Conservation (phyloP, 1,139 yeast species). For the Yarrowia galli region DNA sequence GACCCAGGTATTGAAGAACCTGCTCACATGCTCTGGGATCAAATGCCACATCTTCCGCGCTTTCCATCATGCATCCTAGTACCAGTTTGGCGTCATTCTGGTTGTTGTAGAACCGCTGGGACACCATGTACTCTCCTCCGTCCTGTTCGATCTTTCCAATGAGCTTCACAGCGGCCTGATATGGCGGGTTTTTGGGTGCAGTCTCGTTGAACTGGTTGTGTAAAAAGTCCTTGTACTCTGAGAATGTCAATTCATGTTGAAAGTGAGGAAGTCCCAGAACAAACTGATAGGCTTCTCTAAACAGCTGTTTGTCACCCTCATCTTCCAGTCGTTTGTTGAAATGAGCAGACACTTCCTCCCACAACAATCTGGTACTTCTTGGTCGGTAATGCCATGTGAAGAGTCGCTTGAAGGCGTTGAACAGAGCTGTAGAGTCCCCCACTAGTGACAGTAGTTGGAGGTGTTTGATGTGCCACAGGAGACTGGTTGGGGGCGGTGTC, state of each 20-base stretch:
- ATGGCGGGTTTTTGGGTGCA: constrained; percentile 2
- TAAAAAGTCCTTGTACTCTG: constrained; percentile 27
- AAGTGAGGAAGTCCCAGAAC: constrained; percentile 19
- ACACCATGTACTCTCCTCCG: constrained; percentile 23
- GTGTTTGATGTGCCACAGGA: constrained; percentile 23
- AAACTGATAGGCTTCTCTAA: background rate
- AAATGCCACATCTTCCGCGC: constrained; percentile 14
- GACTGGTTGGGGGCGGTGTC: background rate
- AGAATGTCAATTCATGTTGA: constrained; percentile 19
- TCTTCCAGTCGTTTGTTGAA: background rate
- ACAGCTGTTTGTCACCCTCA: constrained; percentile 3
- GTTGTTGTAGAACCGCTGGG: constrained; percentile 32
- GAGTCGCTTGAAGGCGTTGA: constrained; percentile 7
- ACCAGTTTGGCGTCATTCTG: constrained; percentile 28
- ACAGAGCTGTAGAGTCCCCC: constrained; percentile 5
- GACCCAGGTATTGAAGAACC: constrained; percentile 26
- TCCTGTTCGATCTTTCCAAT: constrained; percentile 23
- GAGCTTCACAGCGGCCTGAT: constrained; percentile 14
- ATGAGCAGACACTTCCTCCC: constrained; percentile 5
- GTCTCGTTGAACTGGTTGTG: constrained; percentile 10
- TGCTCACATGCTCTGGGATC: constrained; percentile 10
- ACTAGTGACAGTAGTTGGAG: constrained; percentile 7
- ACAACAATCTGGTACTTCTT: constrained; percentile 1
- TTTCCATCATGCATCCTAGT: constrained; percentile 30
- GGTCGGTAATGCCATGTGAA: constrained; percentile 22